Evolutionary conservation across 208 protist genomes (phyloP).

Genomic region (Leishmania arabica): DNA sequence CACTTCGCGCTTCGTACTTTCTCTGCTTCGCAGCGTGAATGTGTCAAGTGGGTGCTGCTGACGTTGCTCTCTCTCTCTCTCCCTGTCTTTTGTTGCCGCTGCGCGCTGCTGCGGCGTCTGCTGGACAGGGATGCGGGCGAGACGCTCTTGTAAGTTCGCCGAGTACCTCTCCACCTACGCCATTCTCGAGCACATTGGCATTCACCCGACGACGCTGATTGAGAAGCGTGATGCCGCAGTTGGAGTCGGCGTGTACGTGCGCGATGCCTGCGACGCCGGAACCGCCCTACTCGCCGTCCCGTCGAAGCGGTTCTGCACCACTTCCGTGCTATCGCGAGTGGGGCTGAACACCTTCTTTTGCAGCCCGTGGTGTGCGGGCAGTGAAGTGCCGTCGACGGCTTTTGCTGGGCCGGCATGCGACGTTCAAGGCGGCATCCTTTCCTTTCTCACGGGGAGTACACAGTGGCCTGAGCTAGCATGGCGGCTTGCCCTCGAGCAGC

Average conservation of each 20-base stretch:
- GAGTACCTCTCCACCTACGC: conserved; percentile 89
- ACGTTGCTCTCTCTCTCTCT: not conserved
- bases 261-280: conserved; percentile 80
- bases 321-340: conserved; percentile 53
- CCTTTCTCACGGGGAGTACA: conserved; percentile 46
- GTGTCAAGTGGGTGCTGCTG: not conserved
- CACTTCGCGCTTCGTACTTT: not conserved
- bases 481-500: conserved; percentile 76
- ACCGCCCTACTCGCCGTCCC: conserved; percentile 84
- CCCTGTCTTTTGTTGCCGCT: not conserved
- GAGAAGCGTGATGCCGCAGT: conserved; percentile 78
- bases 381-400: not conserved
- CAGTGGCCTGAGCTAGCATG: conserved; percentile 81
- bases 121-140: conserved; percentile 26
- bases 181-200: conserved; percentile 72
- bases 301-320: conserved; percentile 49
- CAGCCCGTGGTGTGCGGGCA: not conserved
- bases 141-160: conserved; percentile 73
- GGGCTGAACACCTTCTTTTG: conserved; percentile 35
- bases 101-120: not conserved
- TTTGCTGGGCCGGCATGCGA: not conserved
- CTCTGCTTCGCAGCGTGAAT: not conserved
- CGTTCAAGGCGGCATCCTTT: conserved; percentile 42
- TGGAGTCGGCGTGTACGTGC: conserved; percentile 79
- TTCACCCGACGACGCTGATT: conserved; percentile 82